Evolutionary conservation across 306 rosid species (phyloP), one percentile per base, ranked within the genome.

Genomic region (Vicia faba): DNA sequence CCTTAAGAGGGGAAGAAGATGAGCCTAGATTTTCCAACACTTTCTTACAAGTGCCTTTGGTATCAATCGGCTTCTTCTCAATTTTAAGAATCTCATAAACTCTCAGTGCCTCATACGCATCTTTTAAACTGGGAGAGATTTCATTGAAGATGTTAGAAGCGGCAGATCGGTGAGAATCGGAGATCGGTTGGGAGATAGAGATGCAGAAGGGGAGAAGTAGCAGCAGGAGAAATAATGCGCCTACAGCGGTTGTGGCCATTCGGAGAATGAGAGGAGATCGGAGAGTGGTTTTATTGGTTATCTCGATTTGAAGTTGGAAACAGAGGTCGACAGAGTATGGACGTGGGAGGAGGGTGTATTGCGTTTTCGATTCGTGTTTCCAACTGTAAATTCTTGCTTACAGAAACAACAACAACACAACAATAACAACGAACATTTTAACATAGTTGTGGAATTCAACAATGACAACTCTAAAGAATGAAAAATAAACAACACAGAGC

Each of bases 131-230:
- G 1, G 81, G 78, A 46, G 75, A 7, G 78, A 25, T 12, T 6
- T 13, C 11, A 5, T 7, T 55, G 85, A 93, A 88, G 72, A 90
- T 84, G 43, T 86, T 75, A 14, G 83, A 33, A 39, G 95, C 97
- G 15, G 95, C 90, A 40, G 91, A 79, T 83, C 88, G 88, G 71
- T 88, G 99, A 53, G 95, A 84, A 64, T 88, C 85, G 2, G 95
- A 82, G 88, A 93, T 86, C 69, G 96, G 90, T 54, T 77, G 83
- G 45, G 73, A 83, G 80, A 80, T 77, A 75, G 88, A 86, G 82
- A 82, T 74, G 75, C 87, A 48, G 79, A 83, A 13, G 49, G 82
- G 76, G 72, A 79, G 49, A 77, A 85, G 33, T 11, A 88, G 59
- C 26, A 88, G 81, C 50, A 82, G 79, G 70, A 84, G 86, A 85